phyloP scores from a whole-genome alignment of 106 monocot genomes.

The Allium fistulosum region DNA sequence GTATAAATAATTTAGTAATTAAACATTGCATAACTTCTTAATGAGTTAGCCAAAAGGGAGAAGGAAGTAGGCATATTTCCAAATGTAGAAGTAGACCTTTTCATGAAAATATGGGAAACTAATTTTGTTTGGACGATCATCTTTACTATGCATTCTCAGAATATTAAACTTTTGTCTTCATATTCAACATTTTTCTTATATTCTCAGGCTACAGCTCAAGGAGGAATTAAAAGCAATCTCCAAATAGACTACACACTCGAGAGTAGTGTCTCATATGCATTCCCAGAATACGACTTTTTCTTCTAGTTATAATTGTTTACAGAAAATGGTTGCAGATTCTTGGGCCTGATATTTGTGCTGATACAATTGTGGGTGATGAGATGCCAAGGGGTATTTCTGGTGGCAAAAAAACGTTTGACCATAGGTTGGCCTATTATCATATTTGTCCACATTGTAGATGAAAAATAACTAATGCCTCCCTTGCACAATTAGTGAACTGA shows the following conservation, averaged over 20 bases:
- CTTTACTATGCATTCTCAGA: not conserved
- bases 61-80: slow-evolving; percentile 50
- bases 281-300: not conserved
- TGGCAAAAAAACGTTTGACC: slow-evolving; percentile 4
- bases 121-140: not conserved
- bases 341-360: slow-evolving; percentile 9
- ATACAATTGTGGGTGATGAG: slow-evolving; percentile 11
- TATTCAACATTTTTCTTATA: not conserved
- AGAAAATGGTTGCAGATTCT: slow-evolving; percentile 1
- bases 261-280: slow-evolving; percentile 1
- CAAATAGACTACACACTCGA: slow-evolving; percentile 63
- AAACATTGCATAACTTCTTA: slow-evolving; percentile 39
- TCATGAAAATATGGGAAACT: slow-evolving; percentile 55
- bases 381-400: slow-evolving; percentile 3
- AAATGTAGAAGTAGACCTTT: slow-evolving; percentile 70
- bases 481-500: not conserved
- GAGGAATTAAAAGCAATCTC: slow-evolving; percentile 37
- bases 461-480: not conserved
- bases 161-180: too few relatives aligned
- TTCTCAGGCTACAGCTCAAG: slow-evolving; percentile 47
- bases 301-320: not conserved
- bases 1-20: slow-evolving; percentile 1
- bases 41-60: slow-evolving; percentile 53
- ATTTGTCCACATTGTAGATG: too few relatives aligned
- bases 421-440: not conserved